Evolutionary conservation across 2,329 filamentous ascomycete genomes (phyloP), one percentile per base, ranked within the genome.

Genomic region (Colletotrichum sojae): DNA sequence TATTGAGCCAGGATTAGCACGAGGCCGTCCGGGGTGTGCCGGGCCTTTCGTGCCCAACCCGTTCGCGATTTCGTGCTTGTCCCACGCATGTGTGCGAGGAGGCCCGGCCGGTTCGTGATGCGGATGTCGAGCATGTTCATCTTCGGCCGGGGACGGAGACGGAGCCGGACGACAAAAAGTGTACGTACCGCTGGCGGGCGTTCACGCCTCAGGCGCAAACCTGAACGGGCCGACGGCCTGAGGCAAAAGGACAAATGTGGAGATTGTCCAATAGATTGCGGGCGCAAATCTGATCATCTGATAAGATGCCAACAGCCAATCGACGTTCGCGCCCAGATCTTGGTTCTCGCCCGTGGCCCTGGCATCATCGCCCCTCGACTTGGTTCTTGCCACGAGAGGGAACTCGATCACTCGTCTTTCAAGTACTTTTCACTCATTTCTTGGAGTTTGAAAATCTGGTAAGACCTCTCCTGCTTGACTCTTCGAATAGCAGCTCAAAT

Each of bases 41-140:
- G 61, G 46, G 40, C 54, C 54, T 69, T 58, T 65, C 43, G 48
- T 59, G 54, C 61, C 61, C 66, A 59, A 59, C 61, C 61, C 54
- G 54, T 25, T 45, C 6, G 10, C 10, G 31, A 36, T 36, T 36
- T 10, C 31, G 31, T 36, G 31, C 8, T 55, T 39, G 16, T 48
- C 25, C 31, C 31, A 36, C 31, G 31, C 31, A 25, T 25, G 15
- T 27, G 18, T n/a, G 52, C 16, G 22, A 43, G 18, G 22, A 12
- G 45, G 39, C n/a, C 53, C 25, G 40, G 16, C 39, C 18, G 46
- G 43, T 36, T 36, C 31, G 31, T 36, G 6, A 36, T 36, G 31
- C 31, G 55, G 15, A 9, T 15, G 31, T 25, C 22, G 22, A 25
- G 31, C 2, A 3, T 53, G 57, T 25, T 25, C 22, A 25, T 25